These are phyloP conservation scores for Leccinum subrobustum DNA, from an alignment of 1,284 basidiomycete species.

Conservation along the genomic window DNA sequence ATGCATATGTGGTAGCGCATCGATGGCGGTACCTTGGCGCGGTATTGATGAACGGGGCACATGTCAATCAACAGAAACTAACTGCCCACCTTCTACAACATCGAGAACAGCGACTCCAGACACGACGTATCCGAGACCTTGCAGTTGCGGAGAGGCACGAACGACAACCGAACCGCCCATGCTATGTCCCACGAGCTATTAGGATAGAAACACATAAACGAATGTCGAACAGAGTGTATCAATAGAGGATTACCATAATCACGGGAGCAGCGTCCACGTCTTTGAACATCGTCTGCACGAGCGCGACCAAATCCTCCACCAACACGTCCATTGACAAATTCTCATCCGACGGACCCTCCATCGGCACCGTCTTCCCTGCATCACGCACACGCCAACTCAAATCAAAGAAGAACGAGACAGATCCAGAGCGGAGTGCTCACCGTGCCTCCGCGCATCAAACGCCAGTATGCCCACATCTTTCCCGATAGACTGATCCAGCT, in stretches of 20 bases:
- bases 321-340: constrained; percentile 75
- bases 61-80: not conserved
- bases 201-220: not conserved
- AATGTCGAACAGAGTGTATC: not conserved
- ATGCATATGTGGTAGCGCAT: constrained; percentile 90
- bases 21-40: constrained; percentile 82
- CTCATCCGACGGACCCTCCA: constrained; percentile 43
- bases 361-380: constrained; percentile 61
- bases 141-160: constrained; percentile 63
- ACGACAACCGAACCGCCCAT: constrained; percentile 92
- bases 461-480: constrained; percentile 84
- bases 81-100: constrained; percentile 84
- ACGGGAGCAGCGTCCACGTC: constrained; percentile 62
- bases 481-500: constrained; percentile 58
- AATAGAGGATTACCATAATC: constrained; percentile 54
- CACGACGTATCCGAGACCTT: constrained; percentile 67
- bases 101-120: constrained; percentile 89
- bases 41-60: not conserved
- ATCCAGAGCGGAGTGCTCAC: constrained; percentile 43
- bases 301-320: constrained; percentile 65
- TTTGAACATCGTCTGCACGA: constrained; percentile 71
- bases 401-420: not conserved
- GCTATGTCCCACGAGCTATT: constrained; percentile 82
- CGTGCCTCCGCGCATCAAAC: constrained; percentile 87
- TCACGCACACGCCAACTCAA: not conserved